Evolutionary conservation across 805 yeast species (phyloP).

Genomic region (Lipomyces chichibuensis): DNA sequence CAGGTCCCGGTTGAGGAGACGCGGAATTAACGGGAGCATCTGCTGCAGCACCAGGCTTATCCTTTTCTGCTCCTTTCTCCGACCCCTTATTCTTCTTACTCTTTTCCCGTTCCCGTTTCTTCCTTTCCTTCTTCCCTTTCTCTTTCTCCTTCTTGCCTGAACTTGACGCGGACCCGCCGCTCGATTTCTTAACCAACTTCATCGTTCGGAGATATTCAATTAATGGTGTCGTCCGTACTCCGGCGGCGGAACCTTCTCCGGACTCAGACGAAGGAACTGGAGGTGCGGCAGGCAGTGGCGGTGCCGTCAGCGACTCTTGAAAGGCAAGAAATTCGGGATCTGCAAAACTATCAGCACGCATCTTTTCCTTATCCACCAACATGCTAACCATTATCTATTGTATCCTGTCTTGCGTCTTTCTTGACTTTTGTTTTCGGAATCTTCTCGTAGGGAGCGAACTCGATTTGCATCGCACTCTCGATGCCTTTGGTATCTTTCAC

Average conservation of each 20-base stretch:
- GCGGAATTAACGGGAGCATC: not conserved
- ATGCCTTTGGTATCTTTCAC: conserved; percentile 40
- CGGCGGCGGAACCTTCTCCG: not conserved
- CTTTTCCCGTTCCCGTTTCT: conserved; percentile 14
- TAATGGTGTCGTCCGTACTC: conserved; percentile 27
- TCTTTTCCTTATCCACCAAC: not conserved
- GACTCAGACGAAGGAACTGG: conserved; percentile 4
- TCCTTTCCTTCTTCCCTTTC: conserved; percentile 35
- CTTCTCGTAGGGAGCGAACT: conserved; percentile 39
- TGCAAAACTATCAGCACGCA: conserved; percentile 4
- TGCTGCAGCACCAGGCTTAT: not conserved
- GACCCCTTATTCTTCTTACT: conserved; percentile 4
- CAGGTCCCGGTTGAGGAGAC: not conserved
- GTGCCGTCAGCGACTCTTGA: conserved; percentile 38
- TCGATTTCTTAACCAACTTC: conserved; percentile 8
- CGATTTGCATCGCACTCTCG: conserved; percentile 32
- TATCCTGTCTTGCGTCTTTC: conserved; percentile 40
- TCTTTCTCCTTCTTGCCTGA: conserved; percentile 33
- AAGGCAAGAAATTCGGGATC: conserved; percentile 44
- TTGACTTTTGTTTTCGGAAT: conserved; percentile 17
- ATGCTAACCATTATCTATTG: conserved; percentile 37
- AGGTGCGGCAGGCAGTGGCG: conserved; percentile 5
- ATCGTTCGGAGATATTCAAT: conserved; percentile 34
- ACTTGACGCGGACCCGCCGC: conserved; percentile 39
- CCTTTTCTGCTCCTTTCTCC: conserved; percentile 1